Base-by-base conservation (phyloP, 1,139 yeast genomes). In the Yamadazyma pseudoaaseri region DNA sequence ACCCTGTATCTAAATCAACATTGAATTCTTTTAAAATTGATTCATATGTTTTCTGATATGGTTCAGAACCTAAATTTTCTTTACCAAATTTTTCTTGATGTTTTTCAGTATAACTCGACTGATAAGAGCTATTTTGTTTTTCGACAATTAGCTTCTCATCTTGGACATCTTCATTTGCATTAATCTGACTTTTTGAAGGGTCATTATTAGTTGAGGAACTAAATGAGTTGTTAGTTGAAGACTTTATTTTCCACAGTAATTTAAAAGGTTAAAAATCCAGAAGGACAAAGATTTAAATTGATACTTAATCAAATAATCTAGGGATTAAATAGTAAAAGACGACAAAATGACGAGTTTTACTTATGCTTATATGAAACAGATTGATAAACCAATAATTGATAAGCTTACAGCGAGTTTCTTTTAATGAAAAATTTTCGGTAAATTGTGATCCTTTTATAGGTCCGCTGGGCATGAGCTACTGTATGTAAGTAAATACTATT, bases 1-100 rank as follows among this genome's bases (percentile, higher is more conserved):
- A 65, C n/a, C 92, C 90, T 37, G 59, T 59, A 2, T 60, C 53
- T n/a, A 59, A 30, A 48, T 66, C 56, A 3, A 81, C 65, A 3
- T 52, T 48, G 45, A 66, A 76, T 3, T 47, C 22, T 15, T 55
- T 50, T 12, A 61, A 62, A 16, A 69, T 65, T 34, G 61, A 53
- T 4, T 55, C 49, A 23, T 62, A 45, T 0, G 62, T 31, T 10
- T 64, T 44, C 36, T 68, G 50, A 42, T 65, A 66, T n/a, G 66
- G 54, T 30, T 54, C 56, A 18, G 14, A 14, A 6, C 27, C 28
- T 4, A 20, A 14, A 5, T 25, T n/a, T 4, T 28, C 32, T 6
- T 6, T n/a, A 6, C 12, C 25, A 6, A 7, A 6, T 22, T 22
- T 22, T n/a, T 22, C 12, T 8, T 9, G 6, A 6, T 6, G 12